These are phyloP conservation scores for Penicillium riverlandense DNA, from an alignment of 495 filamentous ascomycete species.

Conservation along the genomic window DNA sequence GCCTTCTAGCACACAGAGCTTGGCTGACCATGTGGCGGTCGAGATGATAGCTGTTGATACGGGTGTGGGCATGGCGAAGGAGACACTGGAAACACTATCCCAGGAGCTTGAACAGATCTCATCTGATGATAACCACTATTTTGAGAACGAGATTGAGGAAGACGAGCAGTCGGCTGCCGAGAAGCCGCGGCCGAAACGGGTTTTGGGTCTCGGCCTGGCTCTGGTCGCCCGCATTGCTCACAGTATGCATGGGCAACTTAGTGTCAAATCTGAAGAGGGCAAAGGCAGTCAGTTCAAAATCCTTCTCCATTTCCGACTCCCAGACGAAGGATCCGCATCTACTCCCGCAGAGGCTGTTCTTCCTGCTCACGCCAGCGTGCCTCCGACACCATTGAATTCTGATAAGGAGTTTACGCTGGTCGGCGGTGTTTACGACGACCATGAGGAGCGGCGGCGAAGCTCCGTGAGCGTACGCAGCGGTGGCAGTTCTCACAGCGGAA, in stretches of 20 bases:
- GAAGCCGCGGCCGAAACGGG: slow-evolving; percentile 19
- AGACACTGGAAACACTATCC: slow-evolving; percentile 71
- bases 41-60: slow-evolving; percentile 76
- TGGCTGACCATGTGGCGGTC: slow-evolving; percentile 45
- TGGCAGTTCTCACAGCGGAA: slow-evolving; percentile 32
- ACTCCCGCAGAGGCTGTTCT: background rate
- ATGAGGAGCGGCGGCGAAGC: slow-evolving; percentile 24
- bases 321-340: slow-evolving; percentile 4
- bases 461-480: slow-evolving; percentile 31
- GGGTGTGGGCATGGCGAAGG: slow-evolving; percentile 67
- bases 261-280: slow-evolving; percentile 79
- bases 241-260: slow-evolving; percentile 88
- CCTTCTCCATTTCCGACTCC: background rate
- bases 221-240: slow-evolving; percentile 75
- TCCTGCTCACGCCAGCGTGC: slow-evolving; percentile 1
- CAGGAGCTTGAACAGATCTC: slow-evolving; percentile 83
- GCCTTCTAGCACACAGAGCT: slow-evolving; percentile 30
- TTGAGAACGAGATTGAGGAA: slow-evolving; percentile 5
- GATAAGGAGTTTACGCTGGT: slow-evolving; percentile 31
- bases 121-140: slow-evolving; percentile 29
- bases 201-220: slow-evolving; percentile 78
- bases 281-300: slow-evolving; percentile 74
- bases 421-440: slow-evolving; percentile 2
- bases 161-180: background rate
- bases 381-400: slow-evolving; percentile 10